Evolutionary conservation across 2,329 filamentous ascomycete genomes (phyloP).

Genomic region (Ophiostoma sp.): DNA sequence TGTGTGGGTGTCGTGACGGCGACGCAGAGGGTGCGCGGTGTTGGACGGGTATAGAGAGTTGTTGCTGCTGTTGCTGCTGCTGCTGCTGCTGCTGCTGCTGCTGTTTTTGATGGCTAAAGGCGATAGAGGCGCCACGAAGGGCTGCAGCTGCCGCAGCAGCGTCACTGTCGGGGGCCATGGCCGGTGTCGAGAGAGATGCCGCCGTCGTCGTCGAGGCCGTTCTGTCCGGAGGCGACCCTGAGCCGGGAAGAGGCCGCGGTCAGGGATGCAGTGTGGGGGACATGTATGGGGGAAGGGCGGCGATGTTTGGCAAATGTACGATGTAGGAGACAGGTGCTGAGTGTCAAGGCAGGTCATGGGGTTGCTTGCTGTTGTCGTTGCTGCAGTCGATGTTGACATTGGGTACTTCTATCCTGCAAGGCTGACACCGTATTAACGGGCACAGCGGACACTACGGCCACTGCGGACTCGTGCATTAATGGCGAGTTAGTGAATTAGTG

Average conservation of each 20-base stretch:
- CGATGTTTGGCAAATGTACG: no score
- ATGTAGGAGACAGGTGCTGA: no score
- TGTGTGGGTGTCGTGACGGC: conserved; percentile 9
- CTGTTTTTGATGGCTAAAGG: conserved; percentile 41
- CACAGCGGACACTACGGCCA: not conserved
- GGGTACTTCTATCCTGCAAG: not conserved
- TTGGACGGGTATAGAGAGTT: conserved; percentile 13
- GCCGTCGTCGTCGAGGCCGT: not conserved
- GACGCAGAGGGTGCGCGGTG: conserved; percentile 23
- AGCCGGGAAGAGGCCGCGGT: conserved; percentile 7
- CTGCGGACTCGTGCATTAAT: not conserved
- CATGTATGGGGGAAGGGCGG: conserved; percentile 13
- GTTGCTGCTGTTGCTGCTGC: no score
- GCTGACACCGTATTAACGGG: not conserved
- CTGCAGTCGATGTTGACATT: not conserved
- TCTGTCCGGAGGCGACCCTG: not conserved
- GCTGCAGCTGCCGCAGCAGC: conserved; percentile 33
- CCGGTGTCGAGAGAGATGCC: not conserved
- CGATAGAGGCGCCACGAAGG: conserved; percentile 50
- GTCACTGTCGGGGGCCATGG: conserved; percentile 28
- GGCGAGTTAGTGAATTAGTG: no score
- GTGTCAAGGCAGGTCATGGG: not conserved
- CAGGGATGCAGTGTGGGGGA: conserved; percentile 8
- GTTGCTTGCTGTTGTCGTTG: no score
- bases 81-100: not conserved